These are phyloP conservation scores for Amesomyces nigricolor DNA, from an alignment of 2,329 filamentous ascomycete species.

Conservation along the genomic window DNA sequence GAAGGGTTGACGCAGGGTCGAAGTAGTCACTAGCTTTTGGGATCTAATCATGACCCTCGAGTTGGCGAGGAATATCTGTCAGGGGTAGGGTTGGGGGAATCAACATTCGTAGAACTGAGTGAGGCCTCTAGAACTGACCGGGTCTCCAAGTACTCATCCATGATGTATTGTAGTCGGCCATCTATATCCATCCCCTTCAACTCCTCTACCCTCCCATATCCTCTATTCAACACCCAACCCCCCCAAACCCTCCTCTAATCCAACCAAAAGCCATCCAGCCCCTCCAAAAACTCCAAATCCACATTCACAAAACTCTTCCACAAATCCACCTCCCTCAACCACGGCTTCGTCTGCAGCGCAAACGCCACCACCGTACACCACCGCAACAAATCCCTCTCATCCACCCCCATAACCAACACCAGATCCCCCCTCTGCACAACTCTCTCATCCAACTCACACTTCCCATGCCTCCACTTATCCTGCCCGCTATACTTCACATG, in stretches of 20 bases:
- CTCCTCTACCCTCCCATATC: neutral
- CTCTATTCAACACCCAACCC: neutral
- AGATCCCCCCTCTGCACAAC: slow-evolving; percentile 39
- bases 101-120: slow-evolving; percentile 51
- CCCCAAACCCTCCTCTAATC: slow-evolving; percentile 17
- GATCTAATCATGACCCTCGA: slow-evolving; percentile 58
- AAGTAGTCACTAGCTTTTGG: slow-evolving; percentile 69
- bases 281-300: slow-evolving; percentile 36
- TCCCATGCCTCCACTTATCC: slow-evolving; percentile 9
- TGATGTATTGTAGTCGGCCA: too few species aligned
- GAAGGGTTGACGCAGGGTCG: slow-evolving; percentile 62
- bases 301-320: slow-evolving; percentile 48
- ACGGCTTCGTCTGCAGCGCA: slow-evolving; percentile 38
- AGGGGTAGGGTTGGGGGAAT: slow-evolving; percentile 34
- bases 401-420: slow-evolving; percentile 41
- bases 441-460: slow-evolving; percentile 32
- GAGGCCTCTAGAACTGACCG: slow-evolving; percentile 51
- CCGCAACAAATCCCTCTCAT: slow-evolving; percentile 36
- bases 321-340: slow-evolving; percentile 44
- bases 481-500: slow-evolving; percentile 7
- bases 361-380: slow-evolving; percentile 35
- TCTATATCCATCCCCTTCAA: too few species aligned
- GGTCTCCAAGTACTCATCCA: neutral
- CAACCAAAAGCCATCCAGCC: slow-evolving; percentile 37
- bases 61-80: slow-evolving; percentile 18